Conservation (phyloP, 2,329 filamentous ascomycete genomes). For the Chaetomium olivaceum region DNA sequence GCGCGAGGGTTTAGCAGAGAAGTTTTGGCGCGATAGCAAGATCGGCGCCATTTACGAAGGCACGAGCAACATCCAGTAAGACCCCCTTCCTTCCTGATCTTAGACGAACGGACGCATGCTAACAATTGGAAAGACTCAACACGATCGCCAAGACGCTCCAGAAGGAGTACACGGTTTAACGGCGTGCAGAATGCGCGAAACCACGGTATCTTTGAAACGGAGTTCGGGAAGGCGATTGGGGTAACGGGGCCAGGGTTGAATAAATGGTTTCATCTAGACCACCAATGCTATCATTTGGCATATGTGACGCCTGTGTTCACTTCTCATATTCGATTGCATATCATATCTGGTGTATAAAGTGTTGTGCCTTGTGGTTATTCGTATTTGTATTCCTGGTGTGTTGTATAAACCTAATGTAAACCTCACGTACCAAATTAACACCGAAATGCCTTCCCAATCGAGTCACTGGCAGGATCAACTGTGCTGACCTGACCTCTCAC, state of each 20-base stretch:
- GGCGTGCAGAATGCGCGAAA: not conserved
- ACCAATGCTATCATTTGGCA: not conserved
- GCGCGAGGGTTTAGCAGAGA: slow-evolving; percentile 92
- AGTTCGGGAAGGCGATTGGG: slow-evolving; percentile 16
- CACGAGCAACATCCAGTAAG: slow-evolving; percentile 73
- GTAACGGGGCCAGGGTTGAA: slow-evolving; percentile 12
- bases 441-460: not conserved
- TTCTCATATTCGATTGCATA: not conserved
- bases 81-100: not conserved
- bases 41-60: slow-evolving; percentile 98
- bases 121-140: slow-evolving; percentile 51
- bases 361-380: too few species aligned
- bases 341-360: not conserved
- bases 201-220: slow-evolving; percentile 6
- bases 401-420: not conserved
- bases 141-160: slow-evolving; percentile 64
- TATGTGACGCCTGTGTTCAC: not conserved
- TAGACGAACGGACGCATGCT: slow-evolving; percentile 22
- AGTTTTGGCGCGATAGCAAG: slow-evolving; percentile 97
- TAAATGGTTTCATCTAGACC: slow-evolving; percentile 4
- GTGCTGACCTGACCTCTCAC: not conserved
- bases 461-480: not conserved
- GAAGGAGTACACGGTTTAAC: slow-evolving; percentile 57
- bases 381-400: too few species aligned
- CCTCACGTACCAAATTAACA: not conserved